phyloP scores from a whole-genome alignment of 805 yeast species.

The Barnettozyma siamensis region DNA sequence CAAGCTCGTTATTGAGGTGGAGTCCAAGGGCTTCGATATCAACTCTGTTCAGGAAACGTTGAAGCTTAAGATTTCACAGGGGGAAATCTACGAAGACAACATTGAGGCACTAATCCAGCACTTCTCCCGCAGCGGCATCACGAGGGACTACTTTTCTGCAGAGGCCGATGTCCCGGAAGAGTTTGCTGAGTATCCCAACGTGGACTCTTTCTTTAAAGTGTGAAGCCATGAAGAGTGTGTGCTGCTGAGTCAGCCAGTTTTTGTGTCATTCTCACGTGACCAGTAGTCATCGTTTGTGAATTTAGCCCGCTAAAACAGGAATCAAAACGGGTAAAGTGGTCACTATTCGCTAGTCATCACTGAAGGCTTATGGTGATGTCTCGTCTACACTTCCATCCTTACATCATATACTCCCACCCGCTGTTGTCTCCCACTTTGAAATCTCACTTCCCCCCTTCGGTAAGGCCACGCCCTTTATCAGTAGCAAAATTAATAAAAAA shows the following conservation, averaged over 20 bases:
- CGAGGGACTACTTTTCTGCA: slow-evolving; percentile 25
- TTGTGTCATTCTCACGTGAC: slow-evolving; percentile 5
- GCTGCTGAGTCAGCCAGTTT: not conserved
- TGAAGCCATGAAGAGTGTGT: not conserved
- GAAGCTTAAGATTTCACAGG: slow-evolving; percentile 6
- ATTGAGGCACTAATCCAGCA: slow-evolving; percentile 36
- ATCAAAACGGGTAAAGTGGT: too few species aligned
- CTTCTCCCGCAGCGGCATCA: slow-evolving; percentile 29
- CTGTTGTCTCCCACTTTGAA: not conserved
- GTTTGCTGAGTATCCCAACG: slow-evolving; percentile 25
- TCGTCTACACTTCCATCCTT: too few species aligned
- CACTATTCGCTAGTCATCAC: too few species aligned
- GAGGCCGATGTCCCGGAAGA: slow-evolving; percentile 43
- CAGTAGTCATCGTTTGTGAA: not conserved
- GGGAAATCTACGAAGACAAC: slow-evolving; percentile 31
- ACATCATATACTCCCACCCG: not conserved
- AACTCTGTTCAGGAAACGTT: slow-evolving; percentile 15
- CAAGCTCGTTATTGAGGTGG: slow-evolving; percentile 6
- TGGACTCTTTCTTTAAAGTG: slow-evolving; percentile 6
- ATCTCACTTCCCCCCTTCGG: not conserved
- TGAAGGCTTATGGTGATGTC: too few species aligned
- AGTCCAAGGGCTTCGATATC: slow-evolving; percentile 9
- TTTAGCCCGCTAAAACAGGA: too few species aligned
- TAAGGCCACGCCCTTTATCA: not conserved
- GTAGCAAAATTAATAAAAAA: not conserved